Evolutionary conservation across 441 rosid genomes (phyloP).

Genomic region (Erysimum cheiri): DNA sequence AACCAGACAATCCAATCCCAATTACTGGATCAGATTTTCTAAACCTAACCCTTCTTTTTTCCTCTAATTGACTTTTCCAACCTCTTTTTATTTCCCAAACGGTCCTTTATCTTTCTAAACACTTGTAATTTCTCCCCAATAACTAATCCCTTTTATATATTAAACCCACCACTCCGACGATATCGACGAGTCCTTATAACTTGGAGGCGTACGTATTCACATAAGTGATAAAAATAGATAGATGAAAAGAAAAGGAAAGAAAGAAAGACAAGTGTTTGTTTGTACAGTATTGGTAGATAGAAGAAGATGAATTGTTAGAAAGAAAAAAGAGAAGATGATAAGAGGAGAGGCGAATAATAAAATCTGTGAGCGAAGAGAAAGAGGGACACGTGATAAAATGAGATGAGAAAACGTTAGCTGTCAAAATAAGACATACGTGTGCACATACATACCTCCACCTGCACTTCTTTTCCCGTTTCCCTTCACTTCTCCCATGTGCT

Average conservation of each 20-base stretch:
- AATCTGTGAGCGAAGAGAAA: slow-evolving; percentile 38
- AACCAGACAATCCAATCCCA: slow-evolving; percentile 46
- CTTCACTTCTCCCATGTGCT: slow-evolving; percentile 47
- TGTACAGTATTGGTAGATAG: slow-evolving; percentile 16
- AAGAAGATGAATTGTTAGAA: slow-evolving; percentile 13
- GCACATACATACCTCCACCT: slow-evolving; percentile 36
- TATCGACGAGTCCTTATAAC: background rate
- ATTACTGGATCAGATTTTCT: slow-evolving; percentile 44
- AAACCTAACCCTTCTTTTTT: slow-evolving; percentile 40
- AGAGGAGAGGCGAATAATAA: background rate
- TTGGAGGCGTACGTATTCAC: background rate
- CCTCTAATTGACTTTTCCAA: slow-evolving; percentile 29
- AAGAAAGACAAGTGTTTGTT: slow-evolving; percentile 29
- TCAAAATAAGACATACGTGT: slow-evolving; percentile 44
- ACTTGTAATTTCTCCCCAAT: background rate
- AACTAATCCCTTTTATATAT: background rate
- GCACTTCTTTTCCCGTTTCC: slow-evolving; percentile 36
- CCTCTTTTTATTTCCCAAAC: slow-evolving; percentile 1
- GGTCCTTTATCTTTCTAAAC: slow-evolving; percentile 20
- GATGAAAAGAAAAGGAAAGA: background rate
- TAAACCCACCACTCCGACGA: background rate
- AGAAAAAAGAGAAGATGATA: background rate
- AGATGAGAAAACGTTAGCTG: slow-evolving; percentile 42
- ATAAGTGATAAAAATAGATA: background rate
- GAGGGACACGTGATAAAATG: slow-evolving; percentile 41